Conservation (phyloP, 371 early-diverging fungal species). For the Choanephora cucurbitarum region DNA sequence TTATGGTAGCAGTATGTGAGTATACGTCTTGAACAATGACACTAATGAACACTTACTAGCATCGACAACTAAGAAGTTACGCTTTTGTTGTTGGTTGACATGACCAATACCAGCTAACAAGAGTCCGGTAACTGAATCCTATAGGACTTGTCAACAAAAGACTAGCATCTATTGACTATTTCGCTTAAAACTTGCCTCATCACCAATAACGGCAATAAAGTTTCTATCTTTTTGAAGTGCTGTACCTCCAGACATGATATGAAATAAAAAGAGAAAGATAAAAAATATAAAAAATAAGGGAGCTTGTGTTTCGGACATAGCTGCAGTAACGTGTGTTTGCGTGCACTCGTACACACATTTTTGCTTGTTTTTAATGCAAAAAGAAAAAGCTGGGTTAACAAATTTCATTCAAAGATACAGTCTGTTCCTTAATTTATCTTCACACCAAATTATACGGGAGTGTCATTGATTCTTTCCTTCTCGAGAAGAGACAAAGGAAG, state of each 20-base stretch:
- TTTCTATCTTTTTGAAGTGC: constrained; percentile 71
- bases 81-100: constrained; percentile 78
- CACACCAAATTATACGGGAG: no score
- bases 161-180: neutral
- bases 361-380: no score
- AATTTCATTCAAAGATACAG: no score
- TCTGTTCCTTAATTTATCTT: no score
- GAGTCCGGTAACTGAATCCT: constrained; percentile 98
- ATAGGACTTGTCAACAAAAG: neutral
- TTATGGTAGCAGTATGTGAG: neutral
- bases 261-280: constrained; percentile 11
- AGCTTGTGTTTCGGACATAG: neutral
- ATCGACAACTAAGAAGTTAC: constrained; percentile 96
- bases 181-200: constrained; percentile 71
- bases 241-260: constrained; percentile 44
- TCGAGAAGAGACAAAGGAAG: no score
- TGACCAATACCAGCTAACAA: constrained; percentile 97
- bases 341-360: no score
- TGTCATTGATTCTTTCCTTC: no score
- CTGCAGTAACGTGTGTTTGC: no score
- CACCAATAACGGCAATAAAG: constrained; percentile 95
- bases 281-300: neutral
- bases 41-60: constrained; percentile 64
- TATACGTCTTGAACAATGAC: neutral
- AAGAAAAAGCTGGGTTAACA: no score